These are phyloP conservation scores for Vanilla planifolia DNA, from an alignment of 106 monocot species.

Conservation along the genomic window DNA sequence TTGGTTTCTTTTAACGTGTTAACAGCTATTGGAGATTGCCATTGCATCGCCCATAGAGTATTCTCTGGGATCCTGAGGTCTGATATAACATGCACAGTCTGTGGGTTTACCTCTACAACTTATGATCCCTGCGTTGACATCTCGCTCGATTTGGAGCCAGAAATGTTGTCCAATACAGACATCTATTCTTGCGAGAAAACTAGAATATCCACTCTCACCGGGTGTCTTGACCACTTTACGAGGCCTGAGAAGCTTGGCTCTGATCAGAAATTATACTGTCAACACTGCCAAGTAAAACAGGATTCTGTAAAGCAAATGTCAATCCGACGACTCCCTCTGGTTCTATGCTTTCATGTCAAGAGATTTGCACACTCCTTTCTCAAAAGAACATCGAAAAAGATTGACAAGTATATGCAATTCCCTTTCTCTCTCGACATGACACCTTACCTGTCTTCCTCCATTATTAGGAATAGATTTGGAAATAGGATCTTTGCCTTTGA, in stretches of 20 bases:
- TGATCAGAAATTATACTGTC: constrained; percentile 51
- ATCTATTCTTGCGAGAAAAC: background rate
- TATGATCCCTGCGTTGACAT: constrained; percentile 64
- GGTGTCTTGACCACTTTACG: constrained; percentile 56
- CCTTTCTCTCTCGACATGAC: constrained; percentile 59
- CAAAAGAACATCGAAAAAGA: constrained; percentile 30
- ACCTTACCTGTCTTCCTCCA: constrained; percentile 55
- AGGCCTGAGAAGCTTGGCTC: constrained; percentile 52
- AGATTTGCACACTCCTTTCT: constrained; percentile 42
- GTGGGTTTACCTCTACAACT: constrained; percentile 65
- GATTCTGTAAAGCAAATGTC: constrained; percentile 66
- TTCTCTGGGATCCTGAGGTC: constrained; percentile 55
- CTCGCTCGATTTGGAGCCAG: constrained; percentile 46
- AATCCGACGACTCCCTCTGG: constrained; percentile 39
- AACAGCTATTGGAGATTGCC: constrained; percentile 48
- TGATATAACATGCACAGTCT: constrained; percentile 46
- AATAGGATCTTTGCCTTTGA: constrained; percentile 54
- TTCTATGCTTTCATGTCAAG: constrained; percentile 63
- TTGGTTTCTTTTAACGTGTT: background rate
- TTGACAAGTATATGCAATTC: constrained; percentile 48
- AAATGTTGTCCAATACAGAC: background rate
- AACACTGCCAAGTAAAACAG: constrained; percentile 35
- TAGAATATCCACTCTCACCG: constrained; percentile 27
- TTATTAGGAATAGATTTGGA: constrained; percentile 39
- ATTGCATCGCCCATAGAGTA: constrained; percentile 58